These are phyloP conservation scores for Yarrowia osloensis DNA, from an alignment of 805 yeast species.

Conservation along the genomic window DNA sequence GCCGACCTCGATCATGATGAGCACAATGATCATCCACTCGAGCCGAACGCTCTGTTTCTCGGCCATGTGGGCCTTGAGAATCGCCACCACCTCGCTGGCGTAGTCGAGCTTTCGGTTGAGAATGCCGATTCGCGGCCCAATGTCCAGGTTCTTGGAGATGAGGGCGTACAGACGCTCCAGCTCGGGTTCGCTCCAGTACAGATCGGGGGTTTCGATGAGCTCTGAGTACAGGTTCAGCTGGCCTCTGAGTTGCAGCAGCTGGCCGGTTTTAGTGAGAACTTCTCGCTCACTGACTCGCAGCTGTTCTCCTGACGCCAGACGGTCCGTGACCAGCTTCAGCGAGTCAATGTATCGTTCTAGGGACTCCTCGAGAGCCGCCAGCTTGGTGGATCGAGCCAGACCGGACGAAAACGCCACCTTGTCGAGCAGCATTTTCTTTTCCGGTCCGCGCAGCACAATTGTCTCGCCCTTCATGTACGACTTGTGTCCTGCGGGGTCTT, in stretches of 20 bases:
- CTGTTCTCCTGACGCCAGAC: conserved; percentile 60
- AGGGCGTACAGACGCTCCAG: conserved; percentile 73
- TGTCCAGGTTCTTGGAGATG: conserved; percentile 71
- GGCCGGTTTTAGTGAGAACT: conserved; percentile 69
- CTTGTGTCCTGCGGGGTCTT: conserved; percentile 31
- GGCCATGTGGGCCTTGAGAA: conserved; percentile 68
- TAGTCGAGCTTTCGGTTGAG: conserved; percentile 85
- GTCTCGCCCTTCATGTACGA: conserved; percentile 67
- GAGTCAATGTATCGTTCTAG: conserved; percentile 67
- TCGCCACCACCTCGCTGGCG: conserved; percentile 84
- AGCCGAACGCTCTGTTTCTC: conserved; percentile 74
- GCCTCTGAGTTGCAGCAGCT: conserved; percentile 73
- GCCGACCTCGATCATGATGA: conserved; percentile 81
- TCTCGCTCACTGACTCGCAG: conserved; percentile 53
- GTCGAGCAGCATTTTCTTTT: conserved; percentile 59
- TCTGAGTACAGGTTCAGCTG: conserved; percentile 83
- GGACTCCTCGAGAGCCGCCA: conserved; percentile 74
- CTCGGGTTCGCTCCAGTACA: conserved; percentile 90
- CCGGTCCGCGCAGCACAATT: conserved; percentile 60
- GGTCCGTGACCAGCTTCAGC: conserved; percentile 65
- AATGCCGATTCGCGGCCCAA: conserved; percentile 73
- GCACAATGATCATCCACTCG: conserved; percentile 84
- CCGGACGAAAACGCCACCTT: conserved; percentile 91
- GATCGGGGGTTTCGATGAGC: conserved; percentile 86
- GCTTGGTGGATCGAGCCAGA: conserved; percentile 78